Evolutionary conservation across 73 alveolate species (phyloP).

Genomic region (Paramecium sexaurelia): DNA sequence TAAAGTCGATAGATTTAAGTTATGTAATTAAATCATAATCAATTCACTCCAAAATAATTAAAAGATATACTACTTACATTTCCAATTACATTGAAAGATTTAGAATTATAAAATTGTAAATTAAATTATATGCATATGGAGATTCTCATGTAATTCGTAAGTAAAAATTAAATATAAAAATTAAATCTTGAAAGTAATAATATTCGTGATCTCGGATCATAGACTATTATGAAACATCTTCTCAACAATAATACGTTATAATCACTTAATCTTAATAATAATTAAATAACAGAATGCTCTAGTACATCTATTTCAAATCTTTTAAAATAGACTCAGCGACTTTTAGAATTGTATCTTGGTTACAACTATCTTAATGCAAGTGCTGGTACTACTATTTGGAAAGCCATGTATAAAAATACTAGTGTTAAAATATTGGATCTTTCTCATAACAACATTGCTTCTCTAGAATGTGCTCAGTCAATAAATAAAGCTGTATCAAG

Average conservation of each 20-base stretch:
- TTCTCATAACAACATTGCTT: constrained; percentile 44
- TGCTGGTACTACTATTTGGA: constrained; percentile 19
- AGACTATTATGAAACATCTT: background rate
- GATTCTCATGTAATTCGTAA: background rate
- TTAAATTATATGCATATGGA: constrained; percentile 26
- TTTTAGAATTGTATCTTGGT: constrained; percentile 21
- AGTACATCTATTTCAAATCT: background rate
- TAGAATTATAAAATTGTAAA: constrained; percentile 24
- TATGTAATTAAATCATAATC: background rate
- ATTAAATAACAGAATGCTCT: constrained; percentile 12
- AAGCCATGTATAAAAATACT: background rate
- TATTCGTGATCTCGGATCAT: constrained; percentile 3
- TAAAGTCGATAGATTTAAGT: background rate
- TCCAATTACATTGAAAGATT: background rate
- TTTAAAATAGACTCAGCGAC: background rate
- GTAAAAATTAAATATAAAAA: background rate
- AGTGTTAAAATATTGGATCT: constrained; percentile 37
- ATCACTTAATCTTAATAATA: background rate
- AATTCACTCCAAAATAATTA: background rate
- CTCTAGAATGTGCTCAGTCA: constrained; percentile 25
- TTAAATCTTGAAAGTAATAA: constrained; percentile 17
- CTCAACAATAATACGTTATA: background rate
- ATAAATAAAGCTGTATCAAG: background rate
- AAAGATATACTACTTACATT: background rate
- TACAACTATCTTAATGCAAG: background rate